phyloP scores from a whole-genome alignment of 2,329 filamentous ascomycete genomes.

The Leptographium lundbergii region DNA sequence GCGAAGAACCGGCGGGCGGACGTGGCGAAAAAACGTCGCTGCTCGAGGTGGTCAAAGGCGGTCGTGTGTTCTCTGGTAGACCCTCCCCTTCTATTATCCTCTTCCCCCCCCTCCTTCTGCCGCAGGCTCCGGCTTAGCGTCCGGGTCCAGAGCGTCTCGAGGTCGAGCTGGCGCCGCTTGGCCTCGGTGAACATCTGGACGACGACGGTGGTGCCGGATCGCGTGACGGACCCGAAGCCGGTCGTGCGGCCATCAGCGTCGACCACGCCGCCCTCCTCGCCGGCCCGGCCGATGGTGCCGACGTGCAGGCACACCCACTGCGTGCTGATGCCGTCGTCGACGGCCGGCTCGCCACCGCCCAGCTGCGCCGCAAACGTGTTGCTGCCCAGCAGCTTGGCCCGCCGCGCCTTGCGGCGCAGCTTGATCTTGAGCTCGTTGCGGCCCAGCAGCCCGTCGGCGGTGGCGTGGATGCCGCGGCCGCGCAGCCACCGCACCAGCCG shows the following conservation, averaged over 20 bases:
- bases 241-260: constrained; percentile 47
- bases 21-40: constrained; percentile 12
- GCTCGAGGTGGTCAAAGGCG: neutral
- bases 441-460: constrained; percentile 79
- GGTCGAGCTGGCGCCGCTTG: constrained; percentile 36
- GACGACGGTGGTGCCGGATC: constrained; percentile 38
- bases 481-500: constrained; percentile 80
- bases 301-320: constrained; percentile 96
- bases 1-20: constrained; percentile 12
- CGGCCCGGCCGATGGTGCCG: constrained; percentile 48
- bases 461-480: constrained; percentile 58
- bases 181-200: constrained; percentile 45
- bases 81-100: no score
- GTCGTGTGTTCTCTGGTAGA: no score
- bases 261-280: constrained; percentile 28
- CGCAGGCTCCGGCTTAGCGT: constrained; percentile 21
- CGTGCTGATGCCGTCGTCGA: constrained; percentile 79
- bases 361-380: constrained; percentile 21
- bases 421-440: constrained; percentile 86
- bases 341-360: constrained; percentile 15
- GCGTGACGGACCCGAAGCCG: constrained; percentile 53
- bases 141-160: constrained; percentile 40
- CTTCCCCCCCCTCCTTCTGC: constrained; percentile 4
- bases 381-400: constrained; percentile 69
- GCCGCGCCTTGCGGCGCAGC: constrained; percentile 64